Conservation (phyloP, 495 filamentous ascomycete genomes). For the Lichenothelia convexa region DNA sequence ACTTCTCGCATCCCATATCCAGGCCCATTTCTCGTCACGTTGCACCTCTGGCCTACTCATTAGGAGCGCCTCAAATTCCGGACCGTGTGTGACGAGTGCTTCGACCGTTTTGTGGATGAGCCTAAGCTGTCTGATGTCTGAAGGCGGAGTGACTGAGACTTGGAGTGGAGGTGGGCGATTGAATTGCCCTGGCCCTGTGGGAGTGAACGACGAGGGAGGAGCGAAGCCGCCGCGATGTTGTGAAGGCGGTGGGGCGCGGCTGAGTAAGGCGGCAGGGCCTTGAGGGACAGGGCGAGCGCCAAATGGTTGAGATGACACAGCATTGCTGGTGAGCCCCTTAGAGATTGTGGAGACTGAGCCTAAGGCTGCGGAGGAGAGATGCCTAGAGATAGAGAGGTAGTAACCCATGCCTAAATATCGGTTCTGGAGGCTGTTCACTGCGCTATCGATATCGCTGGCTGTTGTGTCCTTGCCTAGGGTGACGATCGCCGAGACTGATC, state of each 20-base stretch:
- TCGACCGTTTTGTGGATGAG: conserved; percentile 84
- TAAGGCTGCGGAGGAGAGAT: conserved; percentile 69
- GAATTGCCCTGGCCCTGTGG: conserved; percentile 16
- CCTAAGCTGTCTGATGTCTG: conserved; percentile 59
- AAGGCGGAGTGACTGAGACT: conserved; percentile 58
- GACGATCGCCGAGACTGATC: conserved; percentile 66
- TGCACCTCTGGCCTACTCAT: conserved; percentile 73
- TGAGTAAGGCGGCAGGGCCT: conserved; percentile 23
- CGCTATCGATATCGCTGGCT: conserved; percentile 65
- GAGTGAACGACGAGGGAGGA: conserved; percentile 52
- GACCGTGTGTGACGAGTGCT: conserved; percentile 53
- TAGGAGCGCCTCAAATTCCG: conserved; percentile 80
- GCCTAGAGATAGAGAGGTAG: conserved; percentile 60
- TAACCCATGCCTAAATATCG: conserved; percentile 77
- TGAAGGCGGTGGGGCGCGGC: conserved; percentile 39
- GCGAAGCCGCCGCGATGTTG: conserved; percentile 59
- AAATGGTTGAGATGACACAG: conserved; percentile 50
- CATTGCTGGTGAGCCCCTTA: conserved; percentile 25
- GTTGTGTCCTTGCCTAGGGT: conserved; percentile 72
- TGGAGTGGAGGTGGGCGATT: conserved; percentile 31
- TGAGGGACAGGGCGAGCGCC: conserved; percentile 56
- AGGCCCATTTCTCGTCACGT: conserved; percentile 74
- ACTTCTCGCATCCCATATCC: conserved; percentile 79
- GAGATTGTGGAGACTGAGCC: conserved; percentile 33
- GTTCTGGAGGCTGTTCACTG: conserved; percentile 63